Conservation (phyloP, 805 yeast species). For the Ogataea trehalophila region DNA sequence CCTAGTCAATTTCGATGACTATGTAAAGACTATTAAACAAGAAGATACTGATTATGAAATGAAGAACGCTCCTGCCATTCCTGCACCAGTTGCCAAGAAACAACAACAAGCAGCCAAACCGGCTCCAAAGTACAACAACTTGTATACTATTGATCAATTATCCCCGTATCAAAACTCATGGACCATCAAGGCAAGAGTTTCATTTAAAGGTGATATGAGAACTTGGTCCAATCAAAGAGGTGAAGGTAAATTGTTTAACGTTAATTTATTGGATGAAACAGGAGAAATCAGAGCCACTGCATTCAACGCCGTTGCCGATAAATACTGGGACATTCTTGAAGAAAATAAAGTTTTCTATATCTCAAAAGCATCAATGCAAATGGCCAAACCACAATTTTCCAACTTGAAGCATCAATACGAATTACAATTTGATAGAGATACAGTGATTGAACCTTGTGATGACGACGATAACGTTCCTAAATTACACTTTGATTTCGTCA, state of each 20-base stretch:
- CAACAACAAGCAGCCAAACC: conserved; percentile 3
- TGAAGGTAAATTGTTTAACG: conserved; percentile 84
- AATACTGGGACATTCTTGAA: conserved; percentile 66
- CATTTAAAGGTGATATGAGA: conserved; percentile 80
- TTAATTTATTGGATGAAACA: conserved; percentile 86
- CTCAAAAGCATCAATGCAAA: conserved; percentile 72
- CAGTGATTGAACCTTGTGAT: conserved; percentile 63
- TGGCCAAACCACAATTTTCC: conserved; percentile 82
- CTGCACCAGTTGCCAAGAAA: conserved; percentile 2
- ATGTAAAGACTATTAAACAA: conserved; percentile 36
- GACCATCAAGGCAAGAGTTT: conserved; percentile 91
- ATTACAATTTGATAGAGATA: conserved; percentile 72
- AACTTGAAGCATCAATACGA: conserved; percentile 86
- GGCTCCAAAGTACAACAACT: conserved; percentile 30
- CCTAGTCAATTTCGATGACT: conserved; percentile 42
- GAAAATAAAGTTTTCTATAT: conserved; percentile 89
- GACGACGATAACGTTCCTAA: conserved; percentile 67
- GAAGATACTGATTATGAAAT: conserved; percentile 3
- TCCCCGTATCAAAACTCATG: conserved; percentile 89
- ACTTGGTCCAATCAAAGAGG: conserved; percentile 86
- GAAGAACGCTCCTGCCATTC: neutral
- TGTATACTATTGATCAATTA: conserved; percentile 76
- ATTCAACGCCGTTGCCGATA: conserved; percentile 81
- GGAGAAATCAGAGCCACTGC: conserved; percentile 96
- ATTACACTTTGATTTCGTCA: conserved; percentile 69